phyloP scores from a whole-genome alignment of 2,329 filamentous ascomycete genomes.

The Pseudopyrenochaeta lycopersici region DNA sequence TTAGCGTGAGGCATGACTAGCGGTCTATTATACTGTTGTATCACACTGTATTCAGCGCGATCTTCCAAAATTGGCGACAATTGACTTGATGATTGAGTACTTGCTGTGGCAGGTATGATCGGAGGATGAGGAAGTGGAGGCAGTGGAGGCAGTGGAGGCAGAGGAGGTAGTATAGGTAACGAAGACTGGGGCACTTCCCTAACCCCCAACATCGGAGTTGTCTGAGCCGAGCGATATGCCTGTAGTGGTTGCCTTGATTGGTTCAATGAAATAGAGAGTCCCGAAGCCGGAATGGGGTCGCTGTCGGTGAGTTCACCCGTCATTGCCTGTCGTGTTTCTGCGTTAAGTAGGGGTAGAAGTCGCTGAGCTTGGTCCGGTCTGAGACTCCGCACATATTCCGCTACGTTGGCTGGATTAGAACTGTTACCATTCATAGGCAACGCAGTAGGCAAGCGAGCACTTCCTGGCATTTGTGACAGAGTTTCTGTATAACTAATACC shows the following conservation, averaged over 20 bases:
- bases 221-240: background rate
- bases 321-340: conserved; percentile 7
- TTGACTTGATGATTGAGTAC: background rate
- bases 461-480: background rate
- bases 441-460: background rate
- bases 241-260: background rate
- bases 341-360: conserved; percentile 12
- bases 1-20: too few relatives aligned
- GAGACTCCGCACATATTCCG: conserved; percentile 18
- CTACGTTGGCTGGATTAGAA: conserved; percentile 3
- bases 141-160: background rate
- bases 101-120: background rate
- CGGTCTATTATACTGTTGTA: too few relatives aligned
- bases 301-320: background rate
- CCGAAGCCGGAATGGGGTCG: background rate
- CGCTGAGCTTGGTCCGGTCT: conserved; percentile 10
- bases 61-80: background rate
- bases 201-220: background rate
- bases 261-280: background rate
- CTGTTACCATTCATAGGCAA: background rate
- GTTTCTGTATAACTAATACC: background rate
- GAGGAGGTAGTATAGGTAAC: background rate
- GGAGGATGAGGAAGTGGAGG: background rate
- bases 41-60: background rate
- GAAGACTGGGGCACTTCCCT: background rate